Conservation (phyloP, 371 early-diverging fungal species). For the Chytridium lagenaria region DNA sequence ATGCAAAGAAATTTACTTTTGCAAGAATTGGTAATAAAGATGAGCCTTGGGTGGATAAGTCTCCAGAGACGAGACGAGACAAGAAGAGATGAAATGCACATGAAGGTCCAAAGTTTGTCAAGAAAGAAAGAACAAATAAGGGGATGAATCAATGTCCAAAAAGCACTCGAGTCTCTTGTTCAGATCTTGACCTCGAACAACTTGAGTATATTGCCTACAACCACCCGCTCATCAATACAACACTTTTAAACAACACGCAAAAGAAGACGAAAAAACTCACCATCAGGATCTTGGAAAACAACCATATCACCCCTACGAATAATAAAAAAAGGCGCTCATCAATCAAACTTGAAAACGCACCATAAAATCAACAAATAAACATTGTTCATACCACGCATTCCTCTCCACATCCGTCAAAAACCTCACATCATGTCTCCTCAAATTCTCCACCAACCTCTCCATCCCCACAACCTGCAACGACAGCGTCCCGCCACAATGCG, state of each 20-base stretch:
- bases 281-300: conserved; percentile 17
- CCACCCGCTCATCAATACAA: no score
- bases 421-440: not conserved
- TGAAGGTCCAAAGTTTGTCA: no score
- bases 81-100: no score
- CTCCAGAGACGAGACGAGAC: no score
- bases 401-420: conserved; percentile 4
- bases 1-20: no score
- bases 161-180: no score
- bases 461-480: conserved; percentile 18
- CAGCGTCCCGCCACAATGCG: not conserved
- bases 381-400: not conserved
- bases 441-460: not conserved
- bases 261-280: not conserved
- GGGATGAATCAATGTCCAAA: no score
- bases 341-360: not conserved
- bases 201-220: not conserved
- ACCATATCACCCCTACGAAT: not conserved
- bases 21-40: no score
- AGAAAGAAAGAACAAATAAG: no score
- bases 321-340: not conserved
- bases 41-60: no score
- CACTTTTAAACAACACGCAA: not conserved
- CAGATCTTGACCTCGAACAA: not conserved
- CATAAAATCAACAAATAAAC: not conserved